A percentile compares a stretch with the other conserved stretches of the same genome.
phyloP scores from a whole-genome alignment of 345 rosid genomes.

The Passiflora organensis region DNA sequence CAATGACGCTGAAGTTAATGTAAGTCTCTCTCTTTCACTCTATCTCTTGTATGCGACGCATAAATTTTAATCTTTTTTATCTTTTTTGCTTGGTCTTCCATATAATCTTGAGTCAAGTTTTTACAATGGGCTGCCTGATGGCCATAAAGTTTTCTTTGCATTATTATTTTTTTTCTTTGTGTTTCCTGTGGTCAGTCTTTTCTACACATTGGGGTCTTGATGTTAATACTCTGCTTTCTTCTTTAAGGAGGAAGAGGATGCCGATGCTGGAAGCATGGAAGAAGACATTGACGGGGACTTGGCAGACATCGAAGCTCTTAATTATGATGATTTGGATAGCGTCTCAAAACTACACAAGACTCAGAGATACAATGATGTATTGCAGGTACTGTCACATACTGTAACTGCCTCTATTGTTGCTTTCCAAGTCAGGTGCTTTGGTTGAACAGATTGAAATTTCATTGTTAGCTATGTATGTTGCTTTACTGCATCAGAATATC shows the following conservation, averaged over 20 bases:
- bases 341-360: constrained; percentile 82
- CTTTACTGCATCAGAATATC: neutral
- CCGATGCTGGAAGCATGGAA: constrained; percentile 56
- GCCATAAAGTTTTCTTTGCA: too few relatives aligned
- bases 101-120: too few relatives aligned
- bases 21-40: constrained; percentile 24
- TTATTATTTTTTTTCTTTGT: neutral
- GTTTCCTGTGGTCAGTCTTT: neutral
- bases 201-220: neutral
- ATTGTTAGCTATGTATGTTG: neutral
- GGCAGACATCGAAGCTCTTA: constrained; percentile 70
- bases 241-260: constrained; percentile 64
- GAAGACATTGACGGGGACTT: constrained; percentile 76
- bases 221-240: neutral
- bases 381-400: constrained; percentile 41
- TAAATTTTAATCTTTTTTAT: neutral
- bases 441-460: neutral
- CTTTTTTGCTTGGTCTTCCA: neutral
- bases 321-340: constrained; percentile 74
- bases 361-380: constrained; percentile 72
- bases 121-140: too few relatives aligned
- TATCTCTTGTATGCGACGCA: neutral
- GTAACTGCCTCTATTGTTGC: neutral
- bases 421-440: neutral
- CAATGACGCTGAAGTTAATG: constrained; percentile 64